Percentiles rank a stretch among this genome's conserved stretches.
Evolutionary conservation across 805 yeast species (phyloP).

Genomic region (Tetrapisispora iriomotensis): DNA sequence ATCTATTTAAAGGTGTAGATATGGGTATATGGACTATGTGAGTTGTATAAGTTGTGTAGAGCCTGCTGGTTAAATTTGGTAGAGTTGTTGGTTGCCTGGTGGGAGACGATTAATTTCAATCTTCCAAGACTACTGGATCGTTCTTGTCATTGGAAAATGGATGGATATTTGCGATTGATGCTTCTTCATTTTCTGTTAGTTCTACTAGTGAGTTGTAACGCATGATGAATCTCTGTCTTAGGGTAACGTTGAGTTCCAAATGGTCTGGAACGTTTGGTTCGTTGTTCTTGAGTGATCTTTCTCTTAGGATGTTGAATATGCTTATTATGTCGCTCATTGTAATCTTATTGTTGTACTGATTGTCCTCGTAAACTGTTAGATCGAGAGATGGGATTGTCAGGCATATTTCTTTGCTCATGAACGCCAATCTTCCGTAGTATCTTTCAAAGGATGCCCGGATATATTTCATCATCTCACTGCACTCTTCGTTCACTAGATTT

Average conservation of each 20-base stretch:
- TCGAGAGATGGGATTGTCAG: constrained; percentile 23
- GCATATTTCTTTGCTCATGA: constrained; percentile 22
- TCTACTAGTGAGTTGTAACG: constrained; percentile 29
- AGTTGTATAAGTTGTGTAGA: too few species aligned
- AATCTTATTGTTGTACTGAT: constrained; percentile 24
- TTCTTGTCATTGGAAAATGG: constrained; percentile 26
- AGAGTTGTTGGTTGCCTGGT: background rate
- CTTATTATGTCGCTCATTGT: constrained; percentile 25
- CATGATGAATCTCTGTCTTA: constrained; percentile 26
- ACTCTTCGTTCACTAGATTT: constrained; percentile 10
- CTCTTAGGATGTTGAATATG: constrained; percentile 22
- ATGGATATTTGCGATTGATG: constrained; percentile 21
- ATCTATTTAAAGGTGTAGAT: too few species aligned
- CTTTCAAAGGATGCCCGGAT: constrained; percentile 20
- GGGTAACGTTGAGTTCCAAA: constrained; percentile 12
- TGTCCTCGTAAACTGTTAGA: constrained; percentile 27
- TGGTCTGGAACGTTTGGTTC: constrained; percentile 16
- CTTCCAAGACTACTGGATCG: constrained; percentile 28
- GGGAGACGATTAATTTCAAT: constrained; percentile 3
- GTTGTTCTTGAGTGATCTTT: constrained; percentile 16
- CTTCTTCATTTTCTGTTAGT: constrained; percentile 22
- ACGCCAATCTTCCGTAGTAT: constrained; percentile 15
- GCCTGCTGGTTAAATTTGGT: too few species aligned
- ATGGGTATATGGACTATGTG: too few species aligned
- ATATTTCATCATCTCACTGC: constrained; percentile 14